Conservation (phyloP, 192 early-diverging fungal genomes). For the Phycomyces nitens region DNA sequence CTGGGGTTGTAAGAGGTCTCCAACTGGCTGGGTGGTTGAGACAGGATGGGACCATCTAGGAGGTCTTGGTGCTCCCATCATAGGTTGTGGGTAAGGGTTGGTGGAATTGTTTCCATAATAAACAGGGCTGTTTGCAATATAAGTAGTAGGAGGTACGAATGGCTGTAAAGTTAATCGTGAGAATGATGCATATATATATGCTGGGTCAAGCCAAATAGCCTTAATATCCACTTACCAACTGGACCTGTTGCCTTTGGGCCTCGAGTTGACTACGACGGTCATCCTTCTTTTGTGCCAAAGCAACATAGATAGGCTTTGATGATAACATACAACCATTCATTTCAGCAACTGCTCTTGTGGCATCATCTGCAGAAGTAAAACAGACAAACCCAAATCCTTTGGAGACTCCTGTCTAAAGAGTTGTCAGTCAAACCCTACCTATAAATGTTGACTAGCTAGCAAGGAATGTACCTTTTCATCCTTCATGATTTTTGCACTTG, state of each 20-base stretch:
- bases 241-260: constrained; percentile 45
- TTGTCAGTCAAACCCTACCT: background rate
- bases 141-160: background rate
- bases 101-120: background rate
- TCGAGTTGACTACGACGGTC: constrained; percentile 81
- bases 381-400: constrained; percentile 96
- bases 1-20: background rate
- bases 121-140: background rate
- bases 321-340: constrained; percentile 83
- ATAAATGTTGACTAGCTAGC: too few species aligned
- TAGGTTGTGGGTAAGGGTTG: background rate
- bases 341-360: constrained; percentile 83
- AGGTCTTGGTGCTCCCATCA: background rate
- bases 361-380: constrained; percentile 86
- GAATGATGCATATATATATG: background rate
- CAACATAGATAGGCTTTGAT: constrained; percentile 85
- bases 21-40: too few species aligned
- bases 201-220: background rate
- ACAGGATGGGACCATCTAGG: background rate
- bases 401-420: constrained; percentile 37
- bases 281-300: constrained; percentile 87
- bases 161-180: background rate
- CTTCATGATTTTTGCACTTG: constrained; percentile 87
- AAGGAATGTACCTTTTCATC: constrained; percentile 67
- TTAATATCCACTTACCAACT: background rate